These are phyloP conservation scores for Orbilia brochopaga DNA, from an alignment of 2,329 filamentous ascomycete genomes.

Conservation along the genomic window DNA sequence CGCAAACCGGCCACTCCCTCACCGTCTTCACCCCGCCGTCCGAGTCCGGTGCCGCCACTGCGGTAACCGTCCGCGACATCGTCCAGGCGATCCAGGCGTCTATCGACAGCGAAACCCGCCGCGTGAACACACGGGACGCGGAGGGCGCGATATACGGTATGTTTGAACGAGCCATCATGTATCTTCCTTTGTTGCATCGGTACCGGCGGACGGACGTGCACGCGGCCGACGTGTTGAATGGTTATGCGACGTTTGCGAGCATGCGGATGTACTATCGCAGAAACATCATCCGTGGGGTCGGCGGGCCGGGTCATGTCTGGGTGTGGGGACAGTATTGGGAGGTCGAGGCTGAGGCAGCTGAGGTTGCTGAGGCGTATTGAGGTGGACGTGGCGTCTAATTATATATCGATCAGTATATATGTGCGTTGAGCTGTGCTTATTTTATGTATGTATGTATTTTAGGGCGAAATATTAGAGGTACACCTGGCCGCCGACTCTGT, in stretches of 20 bases:
- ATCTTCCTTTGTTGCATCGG: conserved; percentile 1
- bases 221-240: not conserved
- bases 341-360: no score
- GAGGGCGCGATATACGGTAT: not conserved
- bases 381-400: no score
- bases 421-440: no score
- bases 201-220: not conserved
- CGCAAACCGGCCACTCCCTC: not conserved
- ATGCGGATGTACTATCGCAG: not conserved
- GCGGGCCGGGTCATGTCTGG: not conserved
- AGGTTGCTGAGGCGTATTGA: no score
- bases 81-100: not conserved
- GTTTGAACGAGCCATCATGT: conserved; percentile 1
- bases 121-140: not conserved
- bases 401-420: no score
- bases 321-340: not conserved
- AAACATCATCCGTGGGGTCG: no score
- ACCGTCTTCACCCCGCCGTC: not conserved
- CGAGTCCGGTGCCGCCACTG: not conserved
- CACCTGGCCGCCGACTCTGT: no score
- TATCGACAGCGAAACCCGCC: not conserved
- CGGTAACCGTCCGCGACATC: conserved; percentile 1
- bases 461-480: no score
- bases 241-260: not conserved
- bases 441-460: no score